Evolutionary conservation across 495 filamentous ascomycete genomes (phyloP).

Genomic region (Neurospora sp.): DNA sequence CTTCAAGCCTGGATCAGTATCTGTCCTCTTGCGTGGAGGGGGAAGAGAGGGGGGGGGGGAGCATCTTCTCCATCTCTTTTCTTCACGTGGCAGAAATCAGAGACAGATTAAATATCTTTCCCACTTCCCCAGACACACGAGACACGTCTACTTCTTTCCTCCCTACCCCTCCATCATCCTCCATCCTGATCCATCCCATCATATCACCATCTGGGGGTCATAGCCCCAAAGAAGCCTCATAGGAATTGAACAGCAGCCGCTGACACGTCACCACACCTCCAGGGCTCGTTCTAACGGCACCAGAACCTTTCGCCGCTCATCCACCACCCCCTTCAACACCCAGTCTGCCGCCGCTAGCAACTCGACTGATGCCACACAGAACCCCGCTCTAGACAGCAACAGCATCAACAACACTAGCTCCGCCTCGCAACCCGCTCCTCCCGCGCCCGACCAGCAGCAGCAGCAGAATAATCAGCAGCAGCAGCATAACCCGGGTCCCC

Average conservation of each 20-base stretch:
- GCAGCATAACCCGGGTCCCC: slow-evolving; percentile 9
- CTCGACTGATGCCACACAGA: slow-evolving; percentile 11
- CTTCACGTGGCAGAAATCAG: neutral
- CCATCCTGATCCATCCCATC: neutral
- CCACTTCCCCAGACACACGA: neutral
- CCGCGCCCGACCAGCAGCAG: slow-evolving; percentile 35
- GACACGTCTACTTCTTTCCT: neutral
- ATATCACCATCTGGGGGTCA: neutral
- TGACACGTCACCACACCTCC: slow-evolving; percentile 9
- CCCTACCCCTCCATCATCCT: neutral
- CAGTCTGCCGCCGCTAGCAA: slow-evolving; percentile 16
- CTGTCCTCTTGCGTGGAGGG: neutral
- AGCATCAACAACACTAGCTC: neutral
- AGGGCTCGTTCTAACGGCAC: slow-evolving; percentile 58
- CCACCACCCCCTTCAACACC: slow-evolving; percentile 40
- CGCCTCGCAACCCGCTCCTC: neutral
- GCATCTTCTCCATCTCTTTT: neutral
- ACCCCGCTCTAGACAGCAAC: slow-evolving; percentile 3
- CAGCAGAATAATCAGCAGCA: slow-evolving; percentile 20
- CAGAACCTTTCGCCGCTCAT: slow-evolving; percentile 77
- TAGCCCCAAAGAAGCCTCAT: neutral
- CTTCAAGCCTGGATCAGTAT: neutral
- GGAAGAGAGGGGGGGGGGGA: neutral
- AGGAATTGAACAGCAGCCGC: neutral
- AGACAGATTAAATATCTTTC: neutral